Evolutionary conservation across 495 filamentous ascomycete species (phyloP).

Genomic region (Lepraria neglecta): DNA sequence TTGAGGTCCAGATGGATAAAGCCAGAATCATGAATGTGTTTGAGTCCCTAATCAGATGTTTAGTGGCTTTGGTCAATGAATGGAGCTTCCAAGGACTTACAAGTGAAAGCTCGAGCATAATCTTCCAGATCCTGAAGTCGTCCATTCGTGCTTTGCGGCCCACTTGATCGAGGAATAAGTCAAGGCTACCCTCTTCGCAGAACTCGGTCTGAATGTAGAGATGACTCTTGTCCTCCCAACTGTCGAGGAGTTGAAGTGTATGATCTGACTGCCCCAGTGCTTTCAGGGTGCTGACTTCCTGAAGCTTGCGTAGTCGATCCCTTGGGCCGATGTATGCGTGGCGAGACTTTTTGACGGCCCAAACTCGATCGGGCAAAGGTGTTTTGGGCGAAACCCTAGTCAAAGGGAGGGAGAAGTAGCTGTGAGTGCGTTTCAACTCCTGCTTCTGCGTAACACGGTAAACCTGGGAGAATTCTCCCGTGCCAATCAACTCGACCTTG

Average conservation of each 20-base stretch:
- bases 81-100: slow-evolving; percentile 43
- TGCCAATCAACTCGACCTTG: slow-evolving; percentile 68
- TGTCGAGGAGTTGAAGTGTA: slow-evolving; percentile 69
- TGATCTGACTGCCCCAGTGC: slow-evolving; percentile 70
- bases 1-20: slow-evolving; percentile 95
- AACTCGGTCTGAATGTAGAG: slow-evolving; percentile 97
- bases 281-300: slow-evolving; percentile 72
- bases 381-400: slow-evolving; percentile 39
- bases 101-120: slow-evolving; percentile 72
- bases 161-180: slow-evolving; percentile 69
- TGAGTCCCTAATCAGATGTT: slow-evolving; percentile 59
- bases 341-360: slow-evolving; percentile 89
- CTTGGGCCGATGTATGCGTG: slow-evolving; percentile 65
- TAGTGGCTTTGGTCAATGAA: slow-evolving; percentile 28
- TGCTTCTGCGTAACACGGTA: slow-evolving; percentile 64
- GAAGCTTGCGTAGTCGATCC: slow-evolving; percentile 70
- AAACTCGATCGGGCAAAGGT: slow-evolving; percentile 51
- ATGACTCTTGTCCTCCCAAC: slow-evolving; percentile 74
- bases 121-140: slow-evolving; percentile 98
- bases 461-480: slow-evolving; percentile 87
- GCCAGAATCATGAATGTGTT: slow-evolving; percentile 77
- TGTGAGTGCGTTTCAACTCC: slow-evolving; percentile 36
- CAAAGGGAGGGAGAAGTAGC: slow-evolving; percentile 41
- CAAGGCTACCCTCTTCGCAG: slow-evolving; percentile 86
- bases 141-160: slow-evolving; percentile 81